A percentile compares a stretch with the other conserved stretches of the same genome.
phyloP scores from a whole-genome alignment of 176 grass and related monocot genomes.

The Microstegium vimineum region DNA sequence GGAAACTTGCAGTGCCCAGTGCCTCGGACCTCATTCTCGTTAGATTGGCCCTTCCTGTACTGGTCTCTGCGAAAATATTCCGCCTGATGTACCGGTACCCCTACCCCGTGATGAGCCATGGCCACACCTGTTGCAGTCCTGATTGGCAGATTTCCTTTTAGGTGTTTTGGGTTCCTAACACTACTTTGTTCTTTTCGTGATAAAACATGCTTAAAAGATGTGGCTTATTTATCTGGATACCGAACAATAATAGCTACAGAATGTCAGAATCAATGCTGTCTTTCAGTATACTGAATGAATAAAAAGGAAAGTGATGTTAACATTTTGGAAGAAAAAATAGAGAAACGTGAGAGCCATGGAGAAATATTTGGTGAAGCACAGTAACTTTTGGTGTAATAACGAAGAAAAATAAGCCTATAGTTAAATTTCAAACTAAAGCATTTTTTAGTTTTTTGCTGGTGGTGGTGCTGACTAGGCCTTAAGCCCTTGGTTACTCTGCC shows the following conservation, averaged over 20 bases:
- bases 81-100: constrained; percentile 13
- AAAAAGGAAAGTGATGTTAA: neutral
- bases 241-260: neutral
- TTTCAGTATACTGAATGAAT: neutral
- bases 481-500: neutral
- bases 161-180: neutral
- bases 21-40: neutral
- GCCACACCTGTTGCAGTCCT: constrained; percentile 9
- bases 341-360: neutral
- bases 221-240: neutral
- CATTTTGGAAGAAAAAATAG: neutral
- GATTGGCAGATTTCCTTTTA: neutral
- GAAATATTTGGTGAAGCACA: neutral
- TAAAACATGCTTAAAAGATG: neutral
- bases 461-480: neutral
- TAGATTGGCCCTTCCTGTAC: constrained; percentile 36
- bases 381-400: neutral
- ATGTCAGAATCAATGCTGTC: neutral
- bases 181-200: neutral
- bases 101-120: neutral
- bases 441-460: neutral
- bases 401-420: neutral
- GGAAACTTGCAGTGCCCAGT: constrained; percentile 16
- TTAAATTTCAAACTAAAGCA: neutral
- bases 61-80: constrained; percentile 19